Percentiles rank a stretch among this genome's conserved stretches.
Evolutionary conservation across 2,329 filamentous ascomycete genomes (phyloP).

Genomic region (Xylariaceae sp.): DNA sequence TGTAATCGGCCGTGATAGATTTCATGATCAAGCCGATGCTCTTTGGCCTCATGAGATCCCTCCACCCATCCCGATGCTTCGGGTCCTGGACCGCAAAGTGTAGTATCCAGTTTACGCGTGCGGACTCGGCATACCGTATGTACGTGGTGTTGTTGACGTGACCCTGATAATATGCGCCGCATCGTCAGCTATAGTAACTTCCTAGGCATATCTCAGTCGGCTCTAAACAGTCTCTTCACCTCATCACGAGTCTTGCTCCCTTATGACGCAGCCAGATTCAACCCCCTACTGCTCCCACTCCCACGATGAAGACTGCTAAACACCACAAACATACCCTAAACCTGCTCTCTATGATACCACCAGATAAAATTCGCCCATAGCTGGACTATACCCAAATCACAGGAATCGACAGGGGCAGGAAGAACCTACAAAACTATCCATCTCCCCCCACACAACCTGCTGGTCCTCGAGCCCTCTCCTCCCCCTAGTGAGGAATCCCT

Average conservation of each 20-base stretch:
- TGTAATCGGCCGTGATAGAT: slow-evolving; percentile 83
- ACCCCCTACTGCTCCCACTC: neutral
- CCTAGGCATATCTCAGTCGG: neutral
- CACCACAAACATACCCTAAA: neutral
- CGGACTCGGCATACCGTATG: slow-evolving; percentile 82
- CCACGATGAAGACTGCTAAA: neutral
- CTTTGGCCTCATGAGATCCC: slow-evolving; percentile 69
- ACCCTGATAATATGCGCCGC: slow-evolving; percentile 42
- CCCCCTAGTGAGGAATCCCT: slow-evolving; percentile 38
- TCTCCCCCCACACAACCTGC: slow-evolving; percentile 65
- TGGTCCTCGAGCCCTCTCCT: slow-evolving; percentile 35
- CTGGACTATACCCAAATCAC: neutral
- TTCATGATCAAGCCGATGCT: slow-evolving; percentile 77
- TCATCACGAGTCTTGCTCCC: neutral
- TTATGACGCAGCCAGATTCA: neutral
- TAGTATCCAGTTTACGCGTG: slow-evolving; percentile 77
- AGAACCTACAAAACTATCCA: slow-evolving; percentile 63
- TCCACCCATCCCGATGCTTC: slow-evolving; percentile 68
- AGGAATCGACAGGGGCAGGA: slow-evolving; percentile 4
- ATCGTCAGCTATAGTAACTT: slow-evolving; percentile 9
- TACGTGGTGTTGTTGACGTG: slow-evolving; percentile 91
- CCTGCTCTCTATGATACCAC: neutral
- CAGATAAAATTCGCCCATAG: too few species aligned
- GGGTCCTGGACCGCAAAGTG: slow-evolving; percentile 73
- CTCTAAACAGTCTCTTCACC: slow-evolving; percentile 35